These are phyloP conservation scores for Cardamine chenopodiifolia DNA, from an alignment of 345 rosid species.

Conservation along the genomic window DNA sequence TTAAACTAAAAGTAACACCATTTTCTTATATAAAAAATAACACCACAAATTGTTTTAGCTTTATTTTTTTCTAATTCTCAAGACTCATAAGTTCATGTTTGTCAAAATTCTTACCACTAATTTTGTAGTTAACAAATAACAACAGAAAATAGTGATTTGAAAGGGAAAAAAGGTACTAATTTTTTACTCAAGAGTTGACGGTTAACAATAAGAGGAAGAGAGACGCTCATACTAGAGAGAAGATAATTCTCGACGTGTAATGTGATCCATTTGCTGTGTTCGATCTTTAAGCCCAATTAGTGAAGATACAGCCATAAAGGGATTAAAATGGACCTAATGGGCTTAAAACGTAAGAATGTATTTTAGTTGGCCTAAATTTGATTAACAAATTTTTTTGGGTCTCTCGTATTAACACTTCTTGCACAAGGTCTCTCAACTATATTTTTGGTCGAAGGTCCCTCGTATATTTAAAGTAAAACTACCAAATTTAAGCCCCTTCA, in stretches of 20 bases:
- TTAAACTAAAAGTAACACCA: too few relatives aligned
- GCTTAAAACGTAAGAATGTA: background rate
- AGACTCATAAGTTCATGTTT: too few relatives aligned
- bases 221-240: background rate
- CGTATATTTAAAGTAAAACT: background rate
- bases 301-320: background rate
- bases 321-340: background rate
- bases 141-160: background rate
- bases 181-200: too few relatives aligned
- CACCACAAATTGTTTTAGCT: background rate
- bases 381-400: background rate
- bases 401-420: background rate
- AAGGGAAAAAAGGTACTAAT: background rate
- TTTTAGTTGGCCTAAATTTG: conserved; percentile 1
- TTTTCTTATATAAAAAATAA: too few relatives aligned
- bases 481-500: too few relatives aligned
- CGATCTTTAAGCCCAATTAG: background rate
- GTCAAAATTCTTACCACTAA: too few relatives aligned
- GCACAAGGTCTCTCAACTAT: background rate
- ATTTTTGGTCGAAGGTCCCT: background rate
- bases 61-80: too few relatives aligned
- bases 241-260: background rate
- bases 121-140: background rate
- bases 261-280: background rate
- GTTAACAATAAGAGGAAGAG: too few relatives aligned